Conservation (phyloP, 257 asterid species). For the Vinca minor region DNA sequence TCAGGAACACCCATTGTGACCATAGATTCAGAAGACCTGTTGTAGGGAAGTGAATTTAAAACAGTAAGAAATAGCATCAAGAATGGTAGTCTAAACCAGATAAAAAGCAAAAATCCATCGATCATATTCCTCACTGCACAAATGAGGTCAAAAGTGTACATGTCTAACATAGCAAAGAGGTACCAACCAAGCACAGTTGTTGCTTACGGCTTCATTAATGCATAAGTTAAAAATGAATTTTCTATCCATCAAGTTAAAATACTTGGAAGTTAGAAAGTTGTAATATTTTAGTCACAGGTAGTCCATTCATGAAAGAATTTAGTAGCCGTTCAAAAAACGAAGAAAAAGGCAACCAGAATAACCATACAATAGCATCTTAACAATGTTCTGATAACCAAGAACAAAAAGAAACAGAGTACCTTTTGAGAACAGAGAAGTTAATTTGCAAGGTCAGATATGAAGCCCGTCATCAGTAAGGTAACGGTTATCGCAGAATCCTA, state of each 20-base stretch:
- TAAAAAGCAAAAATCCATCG: neutral
- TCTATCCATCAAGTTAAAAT: too few species aligned
- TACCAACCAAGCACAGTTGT: too few species aligned
- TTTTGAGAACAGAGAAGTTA: constrained; percentile 12
- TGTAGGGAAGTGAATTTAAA: neutral
- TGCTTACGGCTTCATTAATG: too few species aligned
- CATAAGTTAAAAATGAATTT: too few species aligned
- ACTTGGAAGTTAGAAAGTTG: too few species aligned
- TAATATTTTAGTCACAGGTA: too few species aligned
- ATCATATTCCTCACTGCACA: neutral
- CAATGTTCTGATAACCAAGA: neutral
- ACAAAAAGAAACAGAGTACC: neutral
- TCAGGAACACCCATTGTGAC: constrained; percentile 13
- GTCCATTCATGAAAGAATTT: too few species aligned
- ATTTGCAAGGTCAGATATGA: constrained; percentile 24
- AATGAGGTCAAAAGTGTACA: neutral
- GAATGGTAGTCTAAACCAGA: neutral
- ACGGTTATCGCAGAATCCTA: constrained; percentile 15
- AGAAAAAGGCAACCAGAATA: neutral
- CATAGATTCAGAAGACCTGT: constrained; percentile 26
- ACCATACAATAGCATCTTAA: neutral
- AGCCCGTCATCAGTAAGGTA: constrained; percentile 19
- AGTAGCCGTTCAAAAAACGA: too few species aligned
- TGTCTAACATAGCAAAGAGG: neutral
- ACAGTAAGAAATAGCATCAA: neutral